These are phyloP conservation scores for Pyrenochaeta sp. DNA, from an alignment of 2,329 filamentous ascomycete species.

Conservation along the genomic window DNA sequence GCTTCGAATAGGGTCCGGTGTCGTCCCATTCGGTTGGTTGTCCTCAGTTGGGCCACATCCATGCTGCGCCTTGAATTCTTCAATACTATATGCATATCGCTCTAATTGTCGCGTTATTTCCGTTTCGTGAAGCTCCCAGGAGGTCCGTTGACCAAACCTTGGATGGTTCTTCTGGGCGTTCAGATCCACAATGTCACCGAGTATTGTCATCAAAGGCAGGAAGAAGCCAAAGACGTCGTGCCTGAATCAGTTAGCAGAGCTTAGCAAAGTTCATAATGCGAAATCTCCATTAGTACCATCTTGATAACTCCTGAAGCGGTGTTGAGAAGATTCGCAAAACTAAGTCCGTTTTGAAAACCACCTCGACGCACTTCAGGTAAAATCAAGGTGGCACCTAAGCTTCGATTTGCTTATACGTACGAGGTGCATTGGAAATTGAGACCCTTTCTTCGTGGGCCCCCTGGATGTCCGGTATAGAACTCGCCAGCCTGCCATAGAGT, in stretches of 20 bases:
- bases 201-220: slow-evolving; percentile 88
- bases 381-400: neutral
- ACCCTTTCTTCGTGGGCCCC: slow-evolving; percentile 60
- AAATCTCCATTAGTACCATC: neutral
- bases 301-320: neutral
- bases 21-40: slow-evolving; percentile 40
- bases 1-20: slow-evolving; percentile 56
- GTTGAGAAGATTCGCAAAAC: neutral
- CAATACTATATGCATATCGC: slow-evolving; percentile 80
- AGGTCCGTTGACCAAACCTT: slow-evolving; percentile 76
- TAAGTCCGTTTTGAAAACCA: neutral
- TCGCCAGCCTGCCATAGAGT: slow-evolving; percentile 85
- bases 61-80: slow-evolving; percentile 67
- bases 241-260: slow-evolving; percentile 12
- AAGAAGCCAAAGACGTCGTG: slow-evolving; percentile 94
- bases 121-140: slow-evolving; percentile 79
- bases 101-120: slow-evolving; percentile 85
- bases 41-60: slow-evolving; percentile 45
- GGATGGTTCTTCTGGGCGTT: slow-evolving; percentile 90
- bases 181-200: slow-evolving; percentile 90
- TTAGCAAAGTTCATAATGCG: neutral
- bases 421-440: slow-evolving; percentile 84
- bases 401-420: slow-evolving; percentile 9
- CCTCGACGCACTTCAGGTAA: neutral
- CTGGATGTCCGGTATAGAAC: slow-evolving; percentile 63